Evolutionary conservation across 331 rosid genomes (phyloP), one percentile per base, ranked within the genome.

Genomic region (Quercus lobata): DNA sequence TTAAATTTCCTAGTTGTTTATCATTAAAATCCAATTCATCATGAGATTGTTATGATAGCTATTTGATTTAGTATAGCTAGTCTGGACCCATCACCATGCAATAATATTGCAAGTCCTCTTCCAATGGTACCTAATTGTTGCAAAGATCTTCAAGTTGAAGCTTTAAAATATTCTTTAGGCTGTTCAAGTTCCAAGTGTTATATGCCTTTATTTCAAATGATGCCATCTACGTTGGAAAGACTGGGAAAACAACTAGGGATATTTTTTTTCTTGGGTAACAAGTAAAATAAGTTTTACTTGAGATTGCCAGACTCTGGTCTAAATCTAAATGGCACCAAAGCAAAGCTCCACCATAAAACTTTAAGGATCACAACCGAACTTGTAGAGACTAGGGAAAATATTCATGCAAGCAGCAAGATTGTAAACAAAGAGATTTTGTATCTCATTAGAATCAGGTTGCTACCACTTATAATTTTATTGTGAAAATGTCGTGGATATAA

Each of bases 401-500:
- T 11, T 60, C 55, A 24, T 22, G 30, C 66, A 60, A 24, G 65
- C 30, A 41, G 14, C 49, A 41, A 49, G 55, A 49, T 60, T 22
- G 66, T 22, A 60, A 60, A 21, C 32, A 21, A 14, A 49, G 30
- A 60, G 17, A 60, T 24, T 2, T 60, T 60, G 24, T 8, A 22
- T 58, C 30, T 58, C 65, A 58, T 58, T 58, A 10, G 30, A 21
- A 24, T 4, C 5, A 9, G 0, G 14, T 9, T 0, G 14, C 49
- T 41, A 0, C 14, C 12, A 41, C 14, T 41, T 9, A 9, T 41
- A 1, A 41, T 41, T 41, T 41, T 41, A 1, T 41, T 9, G 4
- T 41, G 4, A 41, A 41, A 41, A 41, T 41, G 0, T 0, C 1
- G 4, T 41, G 1, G 0, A 41, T 41, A 41, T 41, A 9, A 0